Evolutionary conservation across 352 stramenopile genomes (phyloP).

Genomic region (Globisporangium middletonii): DNA sequence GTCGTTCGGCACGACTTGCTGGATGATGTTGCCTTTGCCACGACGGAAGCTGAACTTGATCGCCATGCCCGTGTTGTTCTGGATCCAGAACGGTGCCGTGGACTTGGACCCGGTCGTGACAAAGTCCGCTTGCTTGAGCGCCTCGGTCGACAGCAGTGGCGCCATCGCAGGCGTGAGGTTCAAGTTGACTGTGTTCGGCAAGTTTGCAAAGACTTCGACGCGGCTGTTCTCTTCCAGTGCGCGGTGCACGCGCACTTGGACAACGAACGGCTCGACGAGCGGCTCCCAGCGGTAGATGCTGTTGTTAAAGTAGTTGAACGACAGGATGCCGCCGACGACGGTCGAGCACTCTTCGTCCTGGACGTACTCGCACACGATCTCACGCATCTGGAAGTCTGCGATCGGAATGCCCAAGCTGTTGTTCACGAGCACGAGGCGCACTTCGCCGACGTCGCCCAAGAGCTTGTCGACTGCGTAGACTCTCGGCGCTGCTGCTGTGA

Average conservation of each 20-base stretch:
- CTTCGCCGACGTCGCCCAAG: constrained; percentile 75
- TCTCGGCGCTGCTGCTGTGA: neutral
- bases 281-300: constrained; percentile 89
- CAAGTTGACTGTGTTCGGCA: constrained; percentile 83
- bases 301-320: constrained; percentile 90
- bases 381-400: constrained; percentile 78
- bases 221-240: constrained; percentile 63
- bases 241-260: constrained; percentile 69
- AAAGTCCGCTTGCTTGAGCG: constrained; percentile 78
- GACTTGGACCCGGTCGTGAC: constrained; percentile 84
- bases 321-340: constrained; percentile 66
- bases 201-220: constrained; percentile 74
- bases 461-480: constrained; percentile 71
- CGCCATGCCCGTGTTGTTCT: constrained; percentile 79
- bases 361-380: constrained; percentile 87
- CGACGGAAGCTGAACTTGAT: constrained; percentile 86
- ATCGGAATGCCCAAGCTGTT: constrained; percentile 86
- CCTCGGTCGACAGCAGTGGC: constrained; percentile 71
- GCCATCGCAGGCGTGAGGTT: constrained; percentile 87
- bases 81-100: constrained; percentile 85
- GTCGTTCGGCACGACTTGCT: constrained; percentile 62
- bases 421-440: constrained; percentile 84
- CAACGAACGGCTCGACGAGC: constrained; percentile 76
- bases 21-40: constrained; percentile 70
- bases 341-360: constrained; percentile 82